Base-by-base conservation (phyloP, 192 early-diverging fungal genomes). In the Lobosporangium transversale region DNA sequence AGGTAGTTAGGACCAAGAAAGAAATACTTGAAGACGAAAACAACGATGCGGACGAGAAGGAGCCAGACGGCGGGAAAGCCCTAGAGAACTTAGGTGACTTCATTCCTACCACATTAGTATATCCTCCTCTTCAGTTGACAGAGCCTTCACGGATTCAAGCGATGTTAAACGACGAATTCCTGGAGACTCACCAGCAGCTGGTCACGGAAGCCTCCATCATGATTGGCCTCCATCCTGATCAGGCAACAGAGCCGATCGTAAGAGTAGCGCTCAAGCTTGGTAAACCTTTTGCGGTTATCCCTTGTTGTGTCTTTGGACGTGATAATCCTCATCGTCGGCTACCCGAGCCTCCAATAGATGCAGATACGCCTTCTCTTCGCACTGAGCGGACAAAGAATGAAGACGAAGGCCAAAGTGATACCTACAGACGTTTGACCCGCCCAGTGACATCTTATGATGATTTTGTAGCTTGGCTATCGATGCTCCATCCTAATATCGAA, bases 191-290 rank as follows among this genome's bases (percentile, higher is more conserved):
- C 23, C 33, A 60, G 4, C 47, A 56, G 0, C 21, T 80, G 12
- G 36, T 88, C 17, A n/a, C n/a, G 12, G 36, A 26, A 6, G 70
- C 80, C 4, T 80, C 83, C 4, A 63, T 88, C 21, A 32, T 88
- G 29, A 80, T 87, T 56, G 87, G 87, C 0, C 59, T 88, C 4
- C 87, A 88, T 53, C 80, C 87, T 3, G 87, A 88, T 55, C 84
- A 87, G 58, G 87, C 87, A 0, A 88, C 87, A n/a, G 86, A 85
- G 23, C 80, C 83, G 1, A 87, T 88, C 65, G 86, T 88, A 8
- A 78, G 85, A 17, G 59, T 64, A 2, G 87, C 86, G 1, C 37
- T 88, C 33, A 48, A 54, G 33, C 36, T 58, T 5, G 66, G 70
- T 4, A 85, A 84, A 30, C 81, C 87, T 3, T 88, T 88, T 64